A percentile compares a stretch with the other conserved stretches of the same genome.
Conservation (phyloP, 2,329 filamentous ascomycete species). For the Alternaria novae-zelandiae region DNA sequence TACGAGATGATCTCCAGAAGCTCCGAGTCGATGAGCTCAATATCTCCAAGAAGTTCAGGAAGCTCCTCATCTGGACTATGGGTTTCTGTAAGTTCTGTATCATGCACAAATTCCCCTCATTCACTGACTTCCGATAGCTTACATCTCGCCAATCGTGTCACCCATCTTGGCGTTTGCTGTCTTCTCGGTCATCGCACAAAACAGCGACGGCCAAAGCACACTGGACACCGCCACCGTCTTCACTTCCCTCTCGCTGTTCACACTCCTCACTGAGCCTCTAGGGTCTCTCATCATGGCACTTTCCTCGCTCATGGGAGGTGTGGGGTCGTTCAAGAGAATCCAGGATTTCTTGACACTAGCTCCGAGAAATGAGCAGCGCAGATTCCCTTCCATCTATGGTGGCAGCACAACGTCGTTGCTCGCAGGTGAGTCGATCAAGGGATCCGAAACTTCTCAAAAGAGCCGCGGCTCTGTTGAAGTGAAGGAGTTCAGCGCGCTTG, state of each 20-base stretch:
- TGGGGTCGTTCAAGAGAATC: slow-evolving; percentile 56
- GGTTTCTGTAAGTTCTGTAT: slow-evolving; percentile 34
- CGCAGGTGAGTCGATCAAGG: slow-evolving; percentile 34
- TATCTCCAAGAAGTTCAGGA: slow-evolving; percentile 45
- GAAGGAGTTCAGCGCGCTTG: slow-evolving; percentile 25
- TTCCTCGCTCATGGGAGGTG: slow-evolving; percentile 52
- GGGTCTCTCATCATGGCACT: slow-evolving; percentile 55
- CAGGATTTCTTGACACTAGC: slow-evolving; percentile 52
- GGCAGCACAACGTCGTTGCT: slow-evolving; percentile 27
- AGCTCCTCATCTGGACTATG: slow-evolving; percentile 47
- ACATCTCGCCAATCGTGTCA: slow-evolving; percentile 45
- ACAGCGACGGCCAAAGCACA: slow-evolving; percentile 35
- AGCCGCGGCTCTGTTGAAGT: slow-evolving; percentile 28
- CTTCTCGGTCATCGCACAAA: slow-evolving; percentile 51
- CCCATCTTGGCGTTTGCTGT: slow-evolving; percentile 56
- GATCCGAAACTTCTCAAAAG: slow-evolving; percentile 32
- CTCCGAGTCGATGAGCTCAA: slow-evolving; percentile 43
- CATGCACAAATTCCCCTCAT: not conserved
- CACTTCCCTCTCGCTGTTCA: slow-evolving; percentile 57
- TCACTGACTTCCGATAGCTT: slow-evolving; percentile 25
- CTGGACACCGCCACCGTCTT: slow-evolving; percentile 54
- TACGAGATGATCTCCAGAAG: slow-evolving; percentile 37
- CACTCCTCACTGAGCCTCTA: slow-evolving; percentile 55
- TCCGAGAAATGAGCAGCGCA: slow-evolving; percentile 27
- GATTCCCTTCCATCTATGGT: slow-evolving; percentile 23